Conservation (phyloP, 169 alveolate species). For the Cryptosporidium ryanae region DNA sequence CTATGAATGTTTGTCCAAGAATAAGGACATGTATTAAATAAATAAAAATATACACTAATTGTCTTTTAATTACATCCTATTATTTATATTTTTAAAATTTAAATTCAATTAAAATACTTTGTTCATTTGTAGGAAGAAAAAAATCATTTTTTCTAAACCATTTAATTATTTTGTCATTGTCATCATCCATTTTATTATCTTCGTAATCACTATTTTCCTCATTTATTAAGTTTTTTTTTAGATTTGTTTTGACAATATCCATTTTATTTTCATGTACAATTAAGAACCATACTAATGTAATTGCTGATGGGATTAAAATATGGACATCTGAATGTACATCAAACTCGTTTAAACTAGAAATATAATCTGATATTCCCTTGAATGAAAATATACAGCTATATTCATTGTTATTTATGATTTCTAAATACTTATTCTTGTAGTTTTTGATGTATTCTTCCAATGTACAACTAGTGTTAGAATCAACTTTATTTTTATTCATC, state of each 20-base stretch:
- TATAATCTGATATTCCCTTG: not conserved
- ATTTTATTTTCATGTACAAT: not conserved
- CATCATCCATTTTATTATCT: not conserved
- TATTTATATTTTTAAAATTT: not conserved
- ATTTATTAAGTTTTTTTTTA: not conserved
- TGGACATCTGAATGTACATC: not conserved
- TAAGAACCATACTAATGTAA: conserved; percentile 27
- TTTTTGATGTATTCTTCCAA: not conserved
- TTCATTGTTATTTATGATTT: not conserved
- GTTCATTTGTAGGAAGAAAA: conserved; percentile 33
- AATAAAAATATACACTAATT: not conserved
- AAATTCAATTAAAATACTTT: conserved; percentile 11
- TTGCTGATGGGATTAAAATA: conserved; percentile 10
- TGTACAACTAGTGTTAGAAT: not conserved
- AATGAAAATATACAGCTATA: not conserved
- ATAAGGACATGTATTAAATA: conserved; percentile 46
- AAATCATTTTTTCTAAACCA: conserved; percentile 22
- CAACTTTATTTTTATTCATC: not conserved
- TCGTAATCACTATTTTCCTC: no score
- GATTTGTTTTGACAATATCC: not conserved
- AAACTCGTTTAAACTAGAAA: not conserved
- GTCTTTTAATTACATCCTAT: not conserved
- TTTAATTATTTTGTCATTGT: not conserved
- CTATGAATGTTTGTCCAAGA: conserved; percentile 91
- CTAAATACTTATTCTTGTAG: not conserved